Percentiles rank a stretch among this genome's conserved stretches.
These are phyloP conservation scores for Alternaria infectoria DNA, from an alignment of 2,329 filamentous ascomycete genomes.

Conservation along the genomic window DNA sequence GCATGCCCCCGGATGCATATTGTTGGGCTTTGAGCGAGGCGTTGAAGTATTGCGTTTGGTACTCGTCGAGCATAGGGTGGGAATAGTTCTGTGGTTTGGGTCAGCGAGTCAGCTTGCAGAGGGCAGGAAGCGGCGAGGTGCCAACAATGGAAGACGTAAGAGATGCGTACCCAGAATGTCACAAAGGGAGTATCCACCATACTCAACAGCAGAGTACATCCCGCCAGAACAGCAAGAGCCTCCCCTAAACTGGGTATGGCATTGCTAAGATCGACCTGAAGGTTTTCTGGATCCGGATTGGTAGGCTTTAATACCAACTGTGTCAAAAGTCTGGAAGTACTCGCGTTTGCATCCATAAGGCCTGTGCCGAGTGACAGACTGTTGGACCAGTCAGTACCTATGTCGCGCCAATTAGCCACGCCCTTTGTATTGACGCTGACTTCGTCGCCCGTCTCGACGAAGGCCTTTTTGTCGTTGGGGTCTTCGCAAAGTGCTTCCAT, in stretches of 20 bases:
- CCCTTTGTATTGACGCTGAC: constrained; percentile 59
- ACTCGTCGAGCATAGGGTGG: constrained; percentile 46
- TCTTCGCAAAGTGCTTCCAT: constrained; percentile 70
- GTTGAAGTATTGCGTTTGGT: constrained; percentile 66
- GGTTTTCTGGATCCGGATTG: constrained; percentile 13
- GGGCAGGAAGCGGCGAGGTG: background rate
- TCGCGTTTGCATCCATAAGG: constrained; percentile 51
- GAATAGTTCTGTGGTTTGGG: constrained; percentile 50
- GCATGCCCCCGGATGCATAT: constrained; percentile 71
- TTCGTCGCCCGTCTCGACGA: constrained; percentile 58
- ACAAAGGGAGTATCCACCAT: constrained; percentile 66
- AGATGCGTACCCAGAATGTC: constrained; percentile 51
- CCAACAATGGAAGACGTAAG: background rate
- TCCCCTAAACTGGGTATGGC: constrained; percentile 73
- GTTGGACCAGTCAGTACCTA: constrained; percentile 53
- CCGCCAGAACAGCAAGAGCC: constrained; percentile 72
- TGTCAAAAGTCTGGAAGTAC: constrained; percentile 53
- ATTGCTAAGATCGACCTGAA: constrained; percentile 53
- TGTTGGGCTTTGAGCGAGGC: constrained; percentile 69
- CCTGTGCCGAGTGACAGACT: constrained; percentile 53
- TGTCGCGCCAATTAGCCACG: constrained; percentile 52
- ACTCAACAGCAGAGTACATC: constrained; percentile 69
- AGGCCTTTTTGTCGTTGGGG: constrained; percentile 60
- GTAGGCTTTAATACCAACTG: constrained; percentile 50
- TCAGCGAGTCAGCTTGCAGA: background rate